Conservation (phyloP, 495 filamentous ascomycete species). For the Jackrogersella minutella region DNA sequence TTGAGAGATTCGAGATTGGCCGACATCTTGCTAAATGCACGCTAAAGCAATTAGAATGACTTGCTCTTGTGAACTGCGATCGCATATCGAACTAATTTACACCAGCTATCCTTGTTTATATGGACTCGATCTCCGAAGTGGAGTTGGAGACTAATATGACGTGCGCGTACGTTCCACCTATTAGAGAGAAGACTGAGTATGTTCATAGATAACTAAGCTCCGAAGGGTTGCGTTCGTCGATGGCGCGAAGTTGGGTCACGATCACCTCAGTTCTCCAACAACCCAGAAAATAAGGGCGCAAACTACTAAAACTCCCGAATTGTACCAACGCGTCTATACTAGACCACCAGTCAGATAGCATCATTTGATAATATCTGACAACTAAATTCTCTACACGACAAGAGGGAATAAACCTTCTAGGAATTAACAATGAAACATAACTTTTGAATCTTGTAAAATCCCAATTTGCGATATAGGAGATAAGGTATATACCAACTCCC, state of each 20-base stretch:
- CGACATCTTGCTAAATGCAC: conserved; percentile 17
- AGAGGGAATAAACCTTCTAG: not conserved
- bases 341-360: not conserved
- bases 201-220: conserved; percentile 28
- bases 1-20: conserved; percentile 48
- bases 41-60: not conserved
- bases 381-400: not conserved
- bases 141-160: conserved; percentile 38
- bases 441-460: not conserved
- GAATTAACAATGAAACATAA: not conserved
- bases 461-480: not conserved
- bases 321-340: not conserved
- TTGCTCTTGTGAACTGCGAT: not conserved
- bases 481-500: not conserved
- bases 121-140: not conserved
- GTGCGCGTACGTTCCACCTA: conserved; percentile 30
- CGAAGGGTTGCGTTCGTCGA: conserved; percentile 24
- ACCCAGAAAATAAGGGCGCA: not conserved
- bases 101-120: conserved; percentile 11
- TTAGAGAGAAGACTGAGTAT: not conserved
- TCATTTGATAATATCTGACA: not conserved
- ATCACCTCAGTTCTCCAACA: conserved; percentile 30
- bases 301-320: conserved; percentile 12
- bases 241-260: conserved; percentile 20
- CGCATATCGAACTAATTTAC: not conserved